Evolutionary conservation across 2,329 filamentous ascomycete genomes (phyloP).

Genomic region (Cryphonectria japonica): DNA sequence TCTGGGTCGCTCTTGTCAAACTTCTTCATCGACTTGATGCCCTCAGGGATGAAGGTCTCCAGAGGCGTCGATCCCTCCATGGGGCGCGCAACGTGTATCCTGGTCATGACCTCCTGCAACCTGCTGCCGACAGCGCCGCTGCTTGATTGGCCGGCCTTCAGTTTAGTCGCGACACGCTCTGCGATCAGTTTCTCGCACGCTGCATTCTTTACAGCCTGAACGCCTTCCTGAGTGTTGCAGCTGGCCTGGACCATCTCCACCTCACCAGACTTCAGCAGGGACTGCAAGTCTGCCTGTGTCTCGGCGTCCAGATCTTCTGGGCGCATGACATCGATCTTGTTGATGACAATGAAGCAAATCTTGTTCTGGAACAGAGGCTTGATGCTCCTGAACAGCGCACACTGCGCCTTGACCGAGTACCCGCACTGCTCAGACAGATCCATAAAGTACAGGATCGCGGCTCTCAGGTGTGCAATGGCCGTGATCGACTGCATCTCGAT

Average conservation of each 20-base stretch:
- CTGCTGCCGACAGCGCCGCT: conserved; percentile 73
- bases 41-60: conserved; percentile 88
- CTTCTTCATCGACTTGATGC: conserved; percentile 77
- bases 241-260: conserved; percentile 93
- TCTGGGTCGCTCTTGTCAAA: conserved; percentile 91
- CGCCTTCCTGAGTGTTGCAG: conserved; percentile 92
- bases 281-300: conserved; percentile 76
- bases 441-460: conserved; percentile 97
- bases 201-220: conserved; percentile 93
- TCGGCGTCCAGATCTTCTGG: conserved; percentile 85
- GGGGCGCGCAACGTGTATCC: conserved; percentile 97
- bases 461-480: conserved; percentile 93
- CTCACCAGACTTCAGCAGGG: conserved; percentile 81
- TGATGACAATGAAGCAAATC: conserved; percentile 93
- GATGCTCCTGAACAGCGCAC: conserved; percentile 93
- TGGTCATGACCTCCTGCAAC: conserved; percentile 85
- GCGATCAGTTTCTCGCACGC: conserved; percentile 92
- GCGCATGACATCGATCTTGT: conserved; percentile 93
- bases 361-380: conserved; percentile 98
- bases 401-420: conserved; percentile 90
- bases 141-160: conserved; percentile 84
- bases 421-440: conserved; percentile 96
- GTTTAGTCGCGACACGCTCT: conserved; percentile 91
- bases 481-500: conserved; percentile 99
- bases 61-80: conserved; percentile 73